Conservation (phyloP, 2,329 filamentous ascomycete species). For the Dactylellina drechsleri region DNA sequence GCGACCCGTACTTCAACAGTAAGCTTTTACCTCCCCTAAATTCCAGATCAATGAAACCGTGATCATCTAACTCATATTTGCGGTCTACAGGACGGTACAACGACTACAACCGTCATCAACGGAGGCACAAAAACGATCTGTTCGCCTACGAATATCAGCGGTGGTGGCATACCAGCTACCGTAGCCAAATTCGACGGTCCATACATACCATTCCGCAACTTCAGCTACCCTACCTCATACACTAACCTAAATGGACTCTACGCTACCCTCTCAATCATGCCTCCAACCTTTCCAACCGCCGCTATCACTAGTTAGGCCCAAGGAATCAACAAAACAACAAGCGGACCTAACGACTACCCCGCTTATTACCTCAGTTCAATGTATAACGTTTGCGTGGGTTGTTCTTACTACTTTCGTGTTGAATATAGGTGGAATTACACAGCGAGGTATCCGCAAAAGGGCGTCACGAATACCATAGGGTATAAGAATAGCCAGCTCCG, state of each 20-base stretch:
- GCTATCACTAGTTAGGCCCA: no score
- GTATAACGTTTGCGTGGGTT: slow-evolving; percentile 3
- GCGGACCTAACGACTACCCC: not conserved
- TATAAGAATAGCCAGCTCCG: slow-evolving; percentile 8
- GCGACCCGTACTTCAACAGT: slow-evolving; percentile 4
- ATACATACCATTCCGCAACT: no score
- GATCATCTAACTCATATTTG: not conserved
- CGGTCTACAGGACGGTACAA: slow-evolving; percentile 6
- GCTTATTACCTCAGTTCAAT: slow-evolving; percentile 5
- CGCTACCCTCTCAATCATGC: no score
- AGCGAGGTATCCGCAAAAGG: not conserved
- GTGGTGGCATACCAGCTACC: not conserved
- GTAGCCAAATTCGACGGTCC: no score
- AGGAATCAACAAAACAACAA: no score
- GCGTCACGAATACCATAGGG: not conserved
- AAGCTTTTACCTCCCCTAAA: slow-evolving; percentile 1
- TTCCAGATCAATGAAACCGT: not conserved
- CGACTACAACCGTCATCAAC: not conserved
- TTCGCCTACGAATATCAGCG: not conserved
- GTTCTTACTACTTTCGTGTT: slow-evolving; percentile 12
- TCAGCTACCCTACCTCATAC: no score
- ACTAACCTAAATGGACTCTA: no score
- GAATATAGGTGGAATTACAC: slow-evolving; percentile 30
- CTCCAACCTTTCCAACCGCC: no score
- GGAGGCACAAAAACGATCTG: slow-evolving; percentile 6